phyloP scores from a whole-genome alignment of 169 alveolate species.

The Perkinsus chesapeaki region DNA sequence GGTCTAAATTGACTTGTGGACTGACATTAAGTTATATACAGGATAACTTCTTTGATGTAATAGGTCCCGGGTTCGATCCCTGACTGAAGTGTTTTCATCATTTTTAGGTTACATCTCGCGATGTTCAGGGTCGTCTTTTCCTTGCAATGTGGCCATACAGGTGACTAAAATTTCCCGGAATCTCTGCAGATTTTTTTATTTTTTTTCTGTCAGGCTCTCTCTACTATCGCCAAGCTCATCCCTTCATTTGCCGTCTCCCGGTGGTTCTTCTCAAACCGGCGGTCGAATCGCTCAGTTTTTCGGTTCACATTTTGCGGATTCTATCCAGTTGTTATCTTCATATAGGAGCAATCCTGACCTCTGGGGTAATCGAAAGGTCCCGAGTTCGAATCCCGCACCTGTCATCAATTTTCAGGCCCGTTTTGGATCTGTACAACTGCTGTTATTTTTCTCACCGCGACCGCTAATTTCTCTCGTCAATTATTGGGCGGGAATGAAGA shows the following conservation, averaged over 20 bases:
- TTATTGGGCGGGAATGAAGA: not conserved
- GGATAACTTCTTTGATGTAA: not conserved
- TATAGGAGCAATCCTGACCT: not conserved
- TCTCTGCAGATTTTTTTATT: not conserved
- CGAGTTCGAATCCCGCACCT: not conserved
- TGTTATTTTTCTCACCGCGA: not conserved
- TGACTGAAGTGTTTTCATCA: not conserved
- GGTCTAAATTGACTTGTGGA: not conserved
- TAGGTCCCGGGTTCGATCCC: not conserved
- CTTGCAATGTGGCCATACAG: not conserved
- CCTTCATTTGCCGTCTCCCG: not conserved
- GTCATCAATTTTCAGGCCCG: not conserved
- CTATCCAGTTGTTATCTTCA: not conserved
- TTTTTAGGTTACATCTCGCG: not conserved
- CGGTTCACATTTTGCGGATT: not conserved
- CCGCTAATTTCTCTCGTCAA: not conserved
- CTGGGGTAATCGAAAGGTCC: not conserved
- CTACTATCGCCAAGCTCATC: not conserved
- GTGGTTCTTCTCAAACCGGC: not conserved
- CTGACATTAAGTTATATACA: not conserved
- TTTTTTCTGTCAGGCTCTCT: not conserved
- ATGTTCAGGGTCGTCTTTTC: not conserved
- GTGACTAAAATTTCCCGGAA: not conserved
- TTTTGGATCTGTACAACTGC: not conserved
- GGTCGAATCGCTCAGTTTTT: not conserved